Conservation (phyloP, 1,284 basidiomycete species). For the Heliocybe sulcata region DNA sequence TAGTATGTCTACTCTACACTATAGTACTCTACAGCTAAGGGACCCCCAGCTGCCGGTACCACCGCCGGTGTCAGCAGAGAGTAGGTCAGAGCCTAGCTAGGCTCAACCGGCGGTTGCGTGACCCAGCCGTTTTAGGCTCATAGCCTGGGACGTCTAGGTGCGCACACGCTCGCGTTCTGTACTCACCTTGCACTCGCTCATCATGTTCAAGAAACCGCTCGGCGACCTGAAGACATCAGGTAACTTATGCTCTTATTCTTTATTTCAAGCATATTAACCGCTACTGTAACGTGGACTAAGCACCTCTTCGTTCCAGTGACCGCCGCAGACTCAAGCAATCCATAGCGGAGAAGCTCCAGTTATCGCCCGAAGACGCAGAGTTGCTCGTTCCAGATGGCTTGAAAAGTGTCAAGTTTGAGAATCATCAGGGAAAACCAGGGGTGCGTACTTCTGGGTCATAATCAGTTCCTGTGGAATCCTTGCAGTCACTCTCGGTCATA, state of each 20-base stretch:
- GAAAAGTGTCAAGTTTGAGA: conserved; percentile 55
- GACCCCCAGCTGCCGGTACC: too few species aligned
- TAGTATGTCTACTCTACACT: too few species aligned
- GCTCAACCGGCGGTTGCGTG: too few species aligned
- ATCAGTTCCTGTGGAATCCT: background rate
- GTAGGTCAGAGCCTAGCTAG: too few species aligned
- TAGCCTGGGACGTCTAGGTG: too few species aligned
- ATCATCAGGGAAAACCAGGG: conserved; percentile 54
- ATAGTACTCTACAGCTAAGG: too few species aligned
- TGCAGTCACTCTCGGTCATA: too few species aligned
- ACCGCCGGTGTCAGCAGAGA: too few species aligned
- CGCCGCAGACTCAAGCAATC: conserved; percentile 60
- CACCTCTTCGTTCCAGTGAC: conserved; percentile 64
- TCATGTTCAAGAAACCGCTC: conserved; percentile 78
- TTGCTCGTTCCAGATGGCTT: conserved; percentile 66
- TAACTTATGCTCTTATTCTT: conserved; percentile 10
- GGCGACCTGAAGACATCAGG: conserved; percentile 60
- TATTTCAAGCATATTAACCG: background rate
- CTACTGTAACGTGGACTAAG: conserved; percentile 20
- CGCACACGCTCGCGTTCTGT: too few species aligned
- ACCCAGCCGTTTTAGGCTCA: too few species aligned
- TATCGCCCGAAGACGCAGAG: conserved; percentile 48
- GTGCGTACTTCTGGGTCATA: conserved; percentile 43
- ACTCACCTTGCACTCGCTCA: too few species aligned
- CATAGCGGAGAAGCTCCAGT: conserved; percentile 37